phyloP scores from a whole-genome alignment of 1,284 basidiomycete genomes.

The Cryptococcus sp. region DNA sequence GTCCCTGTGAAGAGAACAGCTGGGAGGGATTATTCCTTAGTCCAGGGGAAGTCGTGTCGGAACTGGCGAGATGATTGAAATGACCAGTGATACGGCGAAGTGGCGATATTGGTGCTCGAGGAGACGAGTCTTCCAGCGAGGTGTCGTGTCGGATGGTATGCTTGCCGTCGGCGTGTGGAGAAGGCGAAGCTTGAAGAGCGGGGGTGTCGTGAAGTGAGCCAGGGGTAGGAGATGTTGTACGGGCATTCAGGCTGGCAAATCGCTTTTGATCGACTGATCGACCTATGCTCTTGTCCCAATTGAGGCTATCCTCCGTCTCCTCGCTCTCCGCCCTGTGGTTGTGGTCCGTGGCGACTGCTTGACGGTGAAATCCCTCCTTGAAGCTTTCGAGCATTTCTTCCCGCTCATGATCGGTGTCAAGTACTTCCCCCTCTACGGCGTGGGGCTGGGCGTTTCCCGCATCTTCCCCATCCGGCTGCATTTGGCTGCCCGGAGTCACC shows the following conservation, averaged over 20 bases:
- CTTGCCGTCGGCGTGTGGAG: too few relatives aligned
- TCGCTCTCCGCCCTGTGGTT: not conserved
- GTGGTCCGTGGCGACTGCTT: not conserved
- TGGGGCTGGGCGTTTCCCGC: too few relatives aligned
- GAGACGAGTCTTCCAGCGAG: not conserved
- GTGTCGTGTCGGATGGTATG: too few relatives aligned
- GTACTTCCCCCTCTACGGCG: too few relatives aligned
- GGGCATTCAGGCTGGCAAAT: not conserved
- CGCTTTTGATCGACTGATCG: too few relatives aligned
- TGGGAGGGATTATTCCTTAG: not conserved
- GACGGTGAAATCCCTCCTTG: not conserved
- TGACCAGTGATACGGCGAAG: not conserved
- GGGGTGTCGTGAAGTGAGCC: not conserved
- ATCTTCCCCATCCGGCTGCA: too few relatives aligned
- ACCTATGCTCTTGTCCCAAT: constrained; percentile 3
- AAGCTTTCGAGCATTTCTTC: too few relatives aligned
- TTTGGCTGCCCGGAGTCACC: too few relatives aligned
- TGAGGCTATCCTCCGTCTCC: constrained; percentile 5
- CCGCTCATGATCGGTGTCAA: too few relatives aligned
- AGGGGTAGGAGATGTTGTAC: not conserved
- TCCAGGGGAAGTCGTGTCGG: constrained; percentile 1
- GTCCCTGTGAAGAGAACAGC: constrained; percentile 12
- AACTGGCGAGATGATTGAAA: not conserved
- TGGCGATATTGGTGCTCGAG: not conserved
- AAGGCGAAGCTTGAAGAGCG: too few relatives aligned